Evolutionary conservation across 2,329 filamentous ascomycete species (phyloP), one percentile per base, ranked within the genome.

Genomic region (Aspergillus niger): DNA sequence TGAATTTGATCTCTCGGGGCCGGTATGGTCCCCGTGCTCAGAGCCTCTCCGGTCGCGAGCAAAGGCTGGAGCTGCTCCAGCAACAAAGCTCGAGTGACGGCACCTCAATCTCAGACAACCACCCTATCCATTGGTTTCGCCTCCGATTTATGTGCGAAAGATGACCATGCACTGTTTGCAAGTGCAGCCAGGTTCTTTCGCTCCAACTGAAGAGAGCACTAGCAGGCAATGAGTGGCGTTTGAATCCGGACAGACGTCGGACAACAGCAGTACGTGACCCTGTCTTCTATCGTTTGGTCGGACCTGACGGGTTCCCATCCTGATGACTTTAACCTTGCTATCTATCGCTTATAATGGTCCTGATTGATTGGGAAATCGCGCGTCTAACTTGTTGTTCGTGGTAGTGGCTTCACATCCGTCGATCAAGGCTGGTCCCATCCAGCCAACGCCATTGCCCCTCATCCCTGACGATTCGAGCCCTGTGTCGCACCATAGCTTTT

Each of bases 381-480:
- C 38, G 38, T 54, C 53, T 65, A 54, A 67, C 55, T 47, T 51
- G 22, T 48, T 62, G 59, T 38, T 50, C 60, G 36, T 60, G 26
- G 39, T 61, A 76, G 75, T 76, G 72, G 72, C 75, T 63, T 73
- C 75, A 62, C 70, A 78, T 69, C 69, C 71, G 57, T 69, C 72
- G 65, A 75, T 76, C 67, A 69, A 73, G 63, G 65, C 73, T 73
- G 73, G 75, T 58, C 69, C 69, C 62, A 69, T 72, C 69, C 76
- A 77, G 69, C 69, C 72, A 68, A 65, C 72, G 44, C 70, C 69
- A 61, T 71, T 77, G 71, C 75, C 77, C 72, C 73, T 76, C 72
- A 72, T 76, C 65, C 71, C 76, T 61, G 76, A 78, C 67, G 77
- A 79, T 59, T 67, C 72, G 41, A 72, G 67, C 60, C 64, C 70